Conservation (phyloP, 225 moss, liverwort and hornwort species). For the Lunularia cruciata region DNA sequence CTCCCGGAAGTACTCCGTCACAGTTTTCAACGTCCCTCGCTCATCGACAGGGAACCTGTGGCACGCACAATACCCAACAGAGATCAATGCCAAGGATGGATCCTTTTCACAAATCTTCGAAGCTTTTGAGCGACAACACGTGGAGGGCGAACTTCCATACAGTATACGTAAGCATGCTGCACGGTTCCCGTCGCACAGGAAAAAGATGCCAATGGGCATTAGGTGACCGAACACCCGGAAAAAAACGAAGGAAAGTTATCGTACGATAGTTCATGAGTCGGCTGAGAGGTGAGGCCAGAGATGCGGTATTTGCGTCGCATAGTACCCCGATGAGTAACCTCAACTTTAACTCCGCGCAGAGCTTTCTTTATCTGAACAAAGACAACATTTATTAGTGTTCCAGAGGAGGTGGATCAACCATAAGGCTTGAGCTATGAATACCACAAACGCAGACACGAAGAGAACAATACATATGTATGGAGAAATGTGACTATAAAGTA, state of each 20-base stretch:
- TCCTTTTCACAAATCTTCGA: too few relatives aligned
- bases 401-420: too few relatives aligned
- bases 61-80: too few relatives aligned
- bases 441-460: background rate
- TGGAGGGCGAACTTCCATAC: too few relatives aligned
- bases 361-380: conserved; percentile 72
- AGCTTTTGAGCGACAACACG: too few relatives aligned
- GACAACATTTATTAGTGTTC: too few relatives aligned
- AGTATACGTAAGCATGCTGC: too few relatives aligned
- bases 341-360: conserved; percentile 84
- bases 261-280: conserved; percentile 78
- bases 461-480: too few relatives aligned
- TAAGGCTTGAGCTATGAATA: background rate
- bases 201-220: too few relatives aligned
- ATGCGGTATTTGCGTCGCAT: conserved; percentile 97
- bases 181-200: too few relatives aligned
- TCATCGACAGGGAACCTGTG: conserved; percentile 86
- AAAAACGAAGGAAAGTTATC: conserved; percentile 15
- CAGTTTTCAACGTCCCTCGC: conserved; percentile 76
- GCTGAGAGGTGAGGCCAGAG: conserved; percentile 77
- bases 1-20: conserved; percentile 83
- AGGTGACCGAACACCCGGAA: background rate
- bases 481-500: background rate
- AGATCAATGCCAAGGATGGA: too few relatives aligned
- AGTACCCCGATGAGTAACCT: conserved; percentile 92